Evolutionary conservation across 1,139 yeast species (phyloP), one percentile per base, ranked within the genome.

Genomic region (Pichia sp.): DNA sequence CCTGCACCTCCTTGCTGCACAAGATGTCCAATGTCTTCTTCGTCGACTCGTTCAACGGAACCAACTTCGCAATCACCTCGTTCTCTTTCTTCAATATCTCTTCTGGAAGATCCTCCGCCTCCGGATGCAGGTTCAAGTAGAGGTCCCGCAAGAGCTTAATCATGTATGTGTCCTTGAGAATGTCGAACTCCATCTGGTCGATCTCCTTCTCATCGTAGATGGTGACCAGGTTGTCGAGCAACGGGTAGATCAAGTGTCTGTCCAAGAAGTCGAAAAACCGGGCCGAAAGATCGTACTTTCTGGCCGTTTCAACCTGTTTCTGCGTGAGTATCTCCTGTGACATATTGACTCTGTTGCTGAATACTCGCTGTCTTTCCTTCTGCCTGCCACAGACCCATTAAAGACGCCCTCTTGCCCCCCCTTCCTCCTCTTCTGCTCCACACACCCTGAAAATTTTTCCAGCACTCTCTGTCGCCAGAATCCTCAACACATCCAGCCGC

Each of bases 161-260:
- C 84, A 81, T 80, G 64, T 79, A 75, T 48, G 85, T 78, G 52
- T 78, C 84, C 63, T 78, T 76, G 62, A 81, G 71, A 53, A 81
- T 68, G 58, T 79, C 79, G 63, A 74, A 79, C 61, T 78, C 78
- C 58, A 79, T 71, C 61, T 75, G 70, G 53, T 74, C 72, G 57
- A 80, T 69, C 57, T 72, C 73, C 55, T 70, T 64, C 52, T 74
- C 75, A 59, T 75, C 75, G 63, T 79, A 77, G 42, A 79, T 67
- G 53, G 71, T 73, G 56, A 75, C 77, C 50, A 78, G 69, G 53
- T 76, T 76, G 63, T 80, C 84, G 40, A 80, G 66, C 59, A 83
- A 68, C 46, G 83, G 82, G 60, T 76, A 80, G 56, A 77, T 72
- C 65, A 82, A 69, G 62, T 81, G 85, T 61, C 85, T 75, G 67